These are phyloP conservation scores for Quercus aquifolioides DNA, from an alignment of 306 rosid genomes.

Conservation along the genomic window DNA sequence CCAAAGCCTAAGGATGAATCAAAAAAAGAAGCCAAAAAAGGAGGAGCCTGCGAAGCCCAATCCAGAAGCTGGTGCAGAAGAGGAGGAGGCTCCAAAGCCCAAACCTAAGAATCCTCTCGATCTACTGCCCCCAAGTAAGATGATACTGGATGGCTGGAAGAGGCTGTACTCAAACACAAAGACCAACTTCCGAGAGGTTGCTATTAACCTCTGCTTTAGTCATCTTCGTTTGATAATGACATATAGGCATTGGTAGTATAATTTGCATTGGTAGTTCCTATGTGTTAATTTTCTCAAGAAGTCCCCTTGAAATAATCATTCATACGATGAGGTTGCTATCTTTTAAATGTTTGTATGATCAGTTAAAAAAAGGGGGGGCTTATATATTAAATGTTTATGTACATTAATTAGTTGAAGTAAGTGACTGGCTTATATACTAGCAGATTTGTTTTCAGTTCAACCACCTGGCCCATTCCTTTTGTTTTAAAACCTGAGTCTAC, in stretches of 20 bases:
- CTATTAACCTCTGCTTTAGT: constrained; percentile 33
- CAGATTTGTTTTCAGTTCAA: too few relatives aligned
- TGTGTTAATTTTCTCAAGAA: too few relatives aligned
- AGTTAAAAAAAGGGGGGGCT: too few relatives aligned
- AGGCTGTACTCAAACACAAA: constrained; percentile 87
- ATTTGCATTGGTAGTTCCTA: too few relatives aligned
- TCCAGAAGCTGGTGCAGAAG: constrained; percentile 43
- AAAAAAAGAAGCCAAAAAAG: constrained; percentile 51
- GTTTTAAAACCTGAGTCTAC: background rate
- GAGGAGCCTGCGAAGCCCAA: constrained; percentile 38
- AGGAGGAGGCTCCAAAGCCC: constrained; percentile 78
- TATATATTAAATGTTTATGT: too few relatives aligned
- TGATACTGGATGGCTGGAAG: constrained; percentile 92
- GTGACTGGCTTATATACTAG: too few relatives aligned
- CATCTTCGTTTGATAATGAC: constrained; percentile 27
- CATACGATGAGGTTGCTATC: too few relatives aligned
- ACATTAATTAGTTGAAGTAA: too few relatives aligned
- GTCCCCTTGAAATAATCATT: too few relatives aligned
- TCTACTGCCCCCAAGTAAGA: constrained; percentile 71
- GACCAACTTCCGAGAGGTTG: constrained; percentile 92
- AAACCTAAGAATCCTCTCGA: constrained; percentile 83
- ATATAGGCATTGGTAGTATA: too few relatives aligned
- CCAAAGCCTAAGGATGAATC: constrained; percentile 59
- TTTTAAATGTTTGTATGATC: too few relatives aligned
- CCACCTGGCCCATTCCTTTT: too few relatives aligned